Evolutionary conservation across 805 yeast species (phyloP).

Genomic region (Saturnispora kantuleensis): DNA sequence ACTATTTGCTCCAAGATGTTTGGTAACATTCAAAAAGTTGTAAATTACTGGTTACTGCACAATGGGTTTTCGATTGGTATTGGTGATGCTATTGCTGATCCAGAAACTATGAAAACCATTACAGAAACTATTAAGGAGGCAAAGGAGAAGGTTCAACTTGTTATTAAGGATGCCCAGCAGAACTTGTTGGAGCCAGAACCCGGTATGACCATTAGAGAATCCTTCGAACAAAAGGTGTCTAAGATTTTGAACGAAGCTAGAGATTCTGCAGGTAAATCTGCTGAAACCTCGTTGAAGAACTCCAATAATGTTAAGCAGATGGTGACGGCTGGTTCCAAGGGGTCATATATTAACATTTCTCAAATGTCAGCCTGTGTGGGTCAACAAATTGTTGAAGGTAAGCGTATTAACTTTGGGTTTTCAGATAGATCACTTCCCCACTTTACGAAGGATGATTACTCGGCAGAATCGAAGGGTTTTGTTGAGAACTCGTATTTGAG

Average conservation of each 20-base stretch:
- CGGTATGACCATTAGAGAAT: constrained; percentile 98
- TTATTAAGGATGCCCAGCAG: constrained; percentile 84
- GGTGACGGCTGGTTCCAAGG: constrained; percentile 99
- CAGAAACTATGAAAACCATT: constrained; percentile 88
- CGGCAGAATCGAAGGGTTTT: constrained; percentile 97
- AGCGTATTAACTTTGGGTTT: constrained; percentile 96
- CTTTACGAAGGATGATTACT: constrained; percentile 95
- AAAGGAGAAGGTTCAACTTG: constrained; percentile 87
- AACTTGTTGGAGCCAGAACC: constrained; percentile 89
- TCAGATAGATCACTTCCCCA: constrained; percentile 95
- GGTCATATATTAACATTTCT: constrained; percentile 96
- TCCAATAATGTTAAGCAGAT: constrained; percentile 95
- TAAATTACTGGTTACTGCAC: constrained; percentile 92
- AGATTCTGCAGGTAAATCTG: constrained; percentile 98
- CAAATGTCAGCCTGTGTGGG: constrained; percentile 99
- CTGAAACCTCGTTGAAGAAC: constrained; percentile 92
- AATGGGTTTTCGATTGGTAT: constrained; percentile 98
- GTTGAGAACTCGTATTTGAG: constrained; percentile 94
- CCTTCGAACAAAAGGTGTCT: constrained; percentile 94
- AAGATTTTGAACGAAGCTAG: constrained; percentile 95
- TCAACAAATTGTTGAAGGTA: constrained; percentile 99
- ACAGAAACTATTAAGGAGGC: constrained; percentile 91
- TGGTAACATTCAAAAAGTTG: constrained; percentile 89
- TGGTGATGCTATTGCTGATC: constrained; percentile 98
- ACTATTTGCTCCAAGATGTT: constrained; percentile 80